Base-by-base conservation (phyloP, 768 basidiomycete genomes). In the Kwoniella mangroviensis region DNA sequence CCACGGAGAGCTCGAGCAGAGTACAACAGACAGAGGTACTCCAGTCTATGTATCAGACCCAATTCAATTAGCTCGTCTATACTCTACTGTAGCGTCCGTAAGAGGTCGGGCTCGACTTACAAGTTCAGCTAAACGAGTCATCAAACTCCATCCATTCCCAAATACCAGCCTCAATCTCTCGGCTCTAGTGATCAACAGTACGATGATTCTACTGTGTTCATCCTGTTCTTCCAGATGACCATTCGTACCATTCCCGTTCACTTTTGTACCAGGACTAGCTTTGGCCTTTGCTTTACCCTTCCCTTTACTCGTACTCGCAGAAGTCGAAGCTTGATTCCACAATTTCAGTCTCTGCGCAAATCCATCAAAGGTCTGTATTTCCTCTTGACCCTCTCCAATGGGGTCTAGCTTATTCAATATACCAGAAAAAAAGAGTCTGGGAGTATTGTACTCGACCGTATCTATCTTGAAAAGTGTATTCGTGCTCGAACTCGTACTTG, bases 121-220 rank as follows among this genome's bases (percentile, higher is more conserved):
- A 65, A 82, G 71, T 57, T 82, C 79, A 11, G 74, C 52, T 11
- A 83, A 52, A 4, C 79, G 64, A 42, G 81, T 76, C 13, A 83
- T 28, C 15, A 76, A 76, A 17, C 72, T 57, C 78, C 79, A 83
- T 34, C 73, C 65, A 49, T 45, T 26, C 4, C 79, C 79, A 7
- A 81, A 42, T 4, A 79, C 70, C 42, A 40, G 21, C 22, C 73
- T 52, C 41, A 79, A 58, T 40, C 72, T 51, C 55, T 80, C 79
- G 15, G 75, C 78, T 45, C 75, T 70, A 12, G 77, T 74, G 40
- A 78, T 67, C 26, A 74, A 21, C 0, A 81, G 17, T 41, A 79
- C 67, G 9, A 74, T 9, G 12, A 56, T 45, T 43, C 62, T 63
- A 0, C 3, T 60, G 40, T 77, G 54, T 40, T 52, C 67, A 13